Base-by-base conservation (phyloP, 176 grass and related monocot genomes). In the Pharus latifolius region DNA sequence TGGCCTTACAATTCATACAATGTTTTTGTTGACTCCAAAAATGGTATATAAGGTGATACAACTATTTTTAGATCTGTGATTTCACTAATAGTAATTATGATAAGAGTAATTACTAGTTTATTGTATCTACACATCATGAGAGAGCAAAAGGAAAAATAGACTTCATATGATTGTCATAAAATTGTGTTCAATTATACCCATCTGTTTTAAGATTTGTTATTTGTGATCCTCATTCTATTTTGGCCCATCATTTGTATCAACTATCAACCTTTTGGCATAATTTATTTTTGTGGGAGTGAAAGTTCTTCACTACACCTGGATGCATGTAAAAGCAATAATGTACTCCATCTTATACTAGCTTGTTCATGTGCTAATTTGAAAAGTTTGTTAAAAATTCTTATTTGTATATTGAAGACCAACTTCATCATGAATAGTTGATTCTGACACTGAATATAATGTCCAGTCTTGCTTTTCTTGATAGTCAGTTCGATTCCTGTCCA, bases 401-500 rank as follows among this genome's bases (percentile, higher is more conserved):
- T 23, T 69, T 23, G 2, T 43, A 3, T 25, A 17, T 23, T 55
- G 19, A 24, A 38, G 25, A 6, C 35, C 3, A 69, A 53, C 16
- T 74, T 69, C 38, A 33, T 10, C 69, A 48, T 31, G 28, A 66
- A 60, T 25, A 47, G 10, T 62, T 46, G 31, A 33, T 31, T 76
- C 0, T 65, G 32, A 48, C 24, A 10, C 14, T 85, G 65, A 69
- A 74, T 17, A 27, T 51, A 74, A 30, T 63, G 12, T 70, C 10
- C 60, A 3, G 7, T 80, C 74, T 48, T 54, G 32, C 18, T 37
- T 47, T 13, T 35, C 79, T 62, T 74, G 15, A 78, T 74, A 17
- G 14, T 50, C 60, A 26, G 19, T 67, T 76, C 0, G 17, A 75
- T 78, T 76, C 59, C 47, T 86, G 37, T 88, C 34, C 82, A 99